Percentiles rank a stretch among this genome's conserved stretches.
phyloP scores from a whole-genome alignment of 192 early-diverging fungal genomes.

The Coemansia sp. region DNA sequence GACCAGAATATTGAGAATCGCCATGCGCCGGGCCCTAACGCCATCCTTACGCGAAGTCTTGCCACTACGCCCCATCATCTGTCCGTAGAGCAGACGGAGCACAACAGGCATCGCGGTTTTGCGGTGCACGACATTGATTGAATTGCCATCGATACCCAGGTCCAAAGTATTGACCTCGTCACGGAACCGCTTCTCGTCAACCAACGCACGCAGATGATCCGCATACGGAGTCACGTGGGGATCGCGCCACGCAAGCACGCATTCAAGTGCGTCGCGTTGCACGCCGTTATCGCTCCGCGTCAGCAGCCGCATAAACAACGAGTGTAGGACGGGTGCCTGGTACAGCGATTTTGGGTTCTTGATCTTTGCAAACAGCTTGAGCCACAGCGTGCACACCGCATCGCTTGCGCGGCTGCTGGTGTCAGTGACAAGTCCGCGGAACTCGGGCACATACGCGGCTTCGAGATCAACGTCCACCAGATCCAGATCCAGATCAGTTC shows the following conservation, averaged over 20 bases:
- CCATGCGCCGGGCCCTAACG: conserved; percentile 71
- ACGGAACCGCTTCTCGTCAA: conserved; percentile 89
- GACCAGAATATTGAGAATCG: conserved; percentile 83
- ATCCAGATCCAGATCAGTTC: conserved; percentile 13
- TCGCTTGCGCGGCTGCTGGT: conserved; percentile 19
- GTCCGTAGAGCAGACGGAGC: conserved; percentile 87
- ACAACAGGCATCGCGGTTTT: conserved; percentile 73
- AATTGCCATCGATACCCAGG: conserved; percentile 61
- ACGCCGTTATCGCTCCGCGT: conserved; percentile 76
- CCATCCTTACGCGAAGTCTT: conserved; percentile 71
- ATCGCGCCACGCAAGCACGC: conserved; percentile 81
- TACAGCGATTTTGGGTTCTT: conserved; percentile 33
- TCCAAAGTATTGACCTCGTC: conserved; percentile 82
- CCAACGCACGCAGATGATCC: conserved; percentile 74
- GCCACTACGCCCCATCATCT: conserved; percentile 77
- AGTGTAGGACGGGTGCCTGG: conserved; percentile 23
- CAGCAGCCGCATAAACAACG: conserved; percentile 69
- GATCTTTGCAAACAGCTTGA: conserved; percentile 40
- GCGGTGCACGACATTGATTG: conserved; percentile 68
- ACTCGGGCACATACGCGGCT: conserved; percentile 10
- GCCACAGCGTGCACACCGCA: conserved; percentile 31
- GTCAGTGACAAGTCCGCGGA: conserved; percentile 29
- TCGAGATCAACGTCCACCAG: conserved; percentile 2
- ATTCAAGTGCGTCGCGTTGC: conserved; percentile 81
- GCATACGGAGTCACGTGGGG: conserved; percentile 67